These are phyloP conservation scores for Botrytis pseudocinerea DNA, from an alignment of 2,329 filamentous ascomycete genomes.

Conservation along the genomic window DNA sequence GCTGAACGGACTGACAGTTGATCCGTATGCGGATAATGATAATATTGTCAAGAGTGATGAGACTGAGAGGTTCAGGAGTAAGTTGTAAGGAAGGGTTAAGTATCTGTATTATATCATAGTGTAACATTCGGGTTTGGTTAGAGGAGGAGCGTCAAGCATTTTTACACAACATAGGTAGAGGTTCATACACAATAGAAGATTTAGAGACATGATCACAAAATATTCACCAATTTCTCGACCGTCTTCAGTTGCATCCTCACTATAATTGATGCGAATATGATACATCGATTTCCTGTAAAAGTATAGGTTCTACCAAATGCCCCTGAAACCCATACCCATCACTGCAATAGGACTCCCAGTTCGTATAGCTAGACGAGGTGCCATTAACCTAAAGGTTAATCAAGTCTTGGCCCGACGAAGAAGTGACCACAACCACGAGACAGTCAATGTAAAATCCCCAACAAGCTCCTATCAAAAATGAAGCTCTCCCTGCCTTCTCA, in stretches of 20 bases:
- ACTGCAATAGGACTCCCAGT: neutral
- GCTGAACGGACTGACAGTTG: conserved; percentile 68
- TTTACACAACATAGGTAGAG: neutral
- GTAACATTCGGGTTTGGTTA: neutral
- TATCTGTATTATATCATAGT: neutral
- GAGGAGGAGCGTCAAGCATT: neutral
- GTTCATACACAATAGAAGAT: neutral
- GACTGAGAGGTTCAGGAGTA: conserved; percentile 49
- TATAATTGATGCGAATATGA: neutral
- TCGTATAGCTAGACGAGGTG: neutral
- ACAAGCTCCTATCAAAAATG: neutral
- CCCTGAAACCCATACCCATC: neutral
- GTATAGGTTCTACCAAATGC: neutral
- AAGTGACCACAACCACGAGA: neutral
- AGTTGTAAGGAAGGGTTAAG: conserved; percentile 44
- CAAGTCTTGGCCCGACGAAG: neutral
- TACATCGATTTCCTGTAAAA: neutral
- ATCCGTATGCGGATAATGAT: conserved; percentile 67
- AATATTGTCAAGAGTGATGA: conserved; percentile 63
- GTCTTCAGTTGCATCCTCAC: neutral
- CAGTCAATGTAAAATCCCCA: neutral
- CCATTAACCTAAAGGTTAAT: neutral
- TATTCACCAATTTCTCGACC: neutral
- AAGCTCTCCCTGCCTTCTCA: neutral
- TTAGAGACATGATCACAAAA: neutral